Evolutionary conservation across 1,284 basidiomycete genomes (phyloP).

Genomic region (Flammula alnicola): DNA sequence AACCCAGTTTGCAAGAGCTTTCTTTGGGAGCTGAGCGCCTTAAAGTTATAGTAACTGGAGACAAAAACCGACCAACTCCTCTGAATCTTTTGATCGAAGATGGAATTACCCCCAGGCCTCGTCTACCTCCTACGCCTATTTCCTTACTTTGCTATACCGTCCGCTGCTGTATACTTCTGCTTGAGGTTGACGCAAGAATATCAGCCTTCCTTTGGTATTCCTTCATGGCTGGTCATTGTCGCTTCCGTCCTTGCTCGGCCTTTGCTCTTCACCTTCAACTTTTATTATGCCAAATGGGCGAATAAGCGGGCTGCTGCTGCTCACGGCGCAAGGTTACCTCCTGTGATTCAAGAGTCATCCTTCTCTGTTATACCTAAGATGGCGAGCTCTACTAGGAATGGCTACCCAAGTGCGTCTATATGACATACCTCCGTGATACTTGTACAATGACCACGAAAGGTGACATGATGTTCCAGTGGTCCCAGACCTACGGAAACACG

Average conservation of each 20-base stretch:
- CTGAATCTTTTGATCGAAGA: no score
- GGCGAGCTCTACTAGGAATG: conserved; percentile 26
- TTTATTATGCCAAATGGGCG: conserved; percentile 15
- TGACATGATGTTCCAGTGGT: conserved; percentile 29
- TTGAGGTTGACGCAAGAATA: conserved; percentile 2
- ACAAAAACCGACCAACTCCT: no score
- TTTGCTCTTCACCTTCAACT: conserved; percentile 7
- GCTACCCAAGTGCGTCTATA: conserved; percentile 20
- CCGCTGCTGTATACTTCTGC: conserved; percentile 9
- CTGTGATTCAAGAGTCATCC: conserved; percentile 30
- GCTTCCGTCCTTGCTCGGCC: conserved; percentile 14
- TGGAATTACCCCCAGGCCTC: conserved; percentile 10
- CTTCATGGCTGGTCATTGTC: conserved; percentile 4
- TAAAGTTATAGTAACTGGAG: no score
- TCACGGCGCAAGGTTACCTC: conserved; percentile 36
- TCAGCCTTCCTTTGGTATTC: background rate
- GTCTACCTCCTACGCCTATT: conserved; percentile 3
- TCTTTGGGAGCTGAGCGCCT: no score
- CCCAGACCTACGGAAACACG: conserved; percentile 31
- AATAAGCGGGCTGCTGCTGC: conserved; percentile 27
- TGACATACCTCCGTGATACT: background rate
- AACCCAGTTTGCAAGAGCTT: no score
- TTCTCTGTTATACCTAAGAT: conserved; percentile 30
- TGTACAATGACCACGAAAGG: conserved; percentile 18
- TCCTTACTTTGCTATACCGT: conserved; percentile 14